Evolutionary conservation across 208 protist genomes (phyloP).

Genomic region (Polymyxa betae): DNA sequence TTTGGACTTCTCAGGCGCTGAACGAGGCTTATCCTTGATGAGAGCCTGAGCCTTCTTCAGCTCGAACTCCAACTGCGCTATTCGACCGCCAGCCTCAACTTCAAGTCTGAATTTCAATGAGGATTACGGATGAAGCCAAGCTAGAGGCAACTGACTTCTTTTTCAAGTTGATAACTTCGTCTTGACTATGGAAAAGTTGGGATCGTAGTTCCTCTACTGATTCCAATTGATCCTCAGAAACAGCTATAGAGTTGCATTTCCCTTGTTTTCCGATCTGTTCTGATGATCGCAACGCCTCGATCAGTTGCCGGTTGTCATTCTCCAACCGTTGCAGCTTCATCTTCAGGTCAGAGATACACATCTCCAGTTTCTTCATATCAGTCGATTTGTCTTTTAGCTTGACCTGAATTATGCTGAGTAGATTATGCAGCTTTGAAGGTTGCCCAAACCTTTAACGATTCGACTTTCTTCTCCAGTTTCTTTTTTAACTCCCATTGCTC

Average conservation of each 20-base stretch:
- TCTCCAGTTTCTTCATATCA: neutral
- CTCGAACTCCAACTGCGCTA: conserved; percentile 18
- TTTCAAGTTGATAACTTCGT: neutral
- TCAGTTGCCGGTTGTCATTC: neutral
- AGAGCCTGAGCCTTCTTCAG: neutral
- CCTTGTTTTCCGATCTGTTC: too few relatives aligned
- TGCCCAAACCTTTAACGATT: neutral
- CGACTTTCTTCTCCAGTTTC: neutral
- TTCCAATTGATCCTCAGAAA: neutral
- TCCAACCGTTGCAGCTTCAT: neutral
- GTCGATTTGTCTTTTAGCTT: neutral
- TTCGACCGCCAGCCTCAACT: neutral
- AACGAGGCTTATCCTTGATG: neutral
- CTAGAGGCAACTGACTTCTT: neutral
- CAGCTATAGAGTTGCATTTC: too few relatives aligned
- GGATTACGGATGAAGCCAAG: neutral
- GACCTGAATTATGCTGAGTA: neutral
- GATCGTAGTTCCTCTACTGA: conserved; percentile 17
- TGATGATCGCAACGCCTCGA: too few relatives aligned
- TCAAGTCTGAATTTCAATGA: neutral
- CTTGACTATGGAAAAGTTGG: neutral
- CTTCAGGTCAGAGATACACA: neutral
- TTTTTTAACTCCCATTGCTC: neutral
- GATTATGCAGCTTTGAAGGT: neutral
- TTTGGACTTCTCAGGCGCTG: neutral